Evolutionary conservation across 352 stramenopile genomes (phyloP), one percentile per base, ranked within the genome.

Genomic region (Thalassiosira oceanica): DNA sequence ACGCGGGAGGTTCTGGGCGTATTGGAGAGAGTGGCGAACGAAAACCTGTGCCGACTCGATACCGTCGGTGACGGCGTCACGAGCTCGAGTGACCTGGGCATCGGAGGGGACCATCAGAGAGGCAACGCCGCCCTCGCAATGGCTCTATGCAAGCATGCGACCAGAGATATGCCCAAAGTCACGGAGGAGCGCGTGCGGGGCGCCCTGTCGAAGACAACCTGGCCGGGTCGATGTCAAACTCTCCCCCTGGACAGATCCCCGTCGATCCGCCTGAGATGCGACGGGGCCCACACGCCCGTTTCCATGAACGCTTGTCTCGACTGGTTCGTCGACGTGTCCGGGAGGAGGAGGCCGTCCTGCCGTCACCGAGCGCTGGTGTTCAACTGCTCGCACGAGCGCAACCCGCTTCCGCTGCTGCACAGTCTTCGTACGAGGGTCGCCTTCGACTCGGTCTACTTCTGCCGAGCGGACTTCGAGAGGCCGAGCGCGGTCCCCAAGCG

Each of bases 341-440:
- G n/a, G n/a, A n/a, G n/a, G n/a, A n/a, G n/a, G n/a, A n/a, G n/a
- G n/a, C n/a, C n/a, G 39, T n/a, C 3, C 20, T 3, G 15, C 26
- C 71, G 27, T 66, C 0, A 26, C 8, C 13, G 11, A 53, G 53
- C 78, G 2, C 61, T 88, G 0, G 42, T 90, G 26, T 90, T 90
- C 56, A 84, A 90, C 58, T 91, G 84, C 51, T 79, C 71, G 43
- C 80, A 89, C 65, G 83, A 90, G 57, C 66, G 78, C 3, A 82
- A 84, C 72, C 83, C 83, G 1, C 44, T 90, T 3, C 73, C 82
- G 35, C 57, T 88, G 0, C 39, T 88, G 1, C 23, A 78, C 15
- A 46, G 65, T 33, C 61, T 87, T 1, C 27, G 68, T 8, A 28
- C 29, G 15, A 53, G 62, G 4, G 18, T 50, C n/a, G 56, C 66